These are phyloP conservation scores for Closterium sp. DNA, from an alignment of 139 green algal genomes.

Conservation along the genomic window DNA sequence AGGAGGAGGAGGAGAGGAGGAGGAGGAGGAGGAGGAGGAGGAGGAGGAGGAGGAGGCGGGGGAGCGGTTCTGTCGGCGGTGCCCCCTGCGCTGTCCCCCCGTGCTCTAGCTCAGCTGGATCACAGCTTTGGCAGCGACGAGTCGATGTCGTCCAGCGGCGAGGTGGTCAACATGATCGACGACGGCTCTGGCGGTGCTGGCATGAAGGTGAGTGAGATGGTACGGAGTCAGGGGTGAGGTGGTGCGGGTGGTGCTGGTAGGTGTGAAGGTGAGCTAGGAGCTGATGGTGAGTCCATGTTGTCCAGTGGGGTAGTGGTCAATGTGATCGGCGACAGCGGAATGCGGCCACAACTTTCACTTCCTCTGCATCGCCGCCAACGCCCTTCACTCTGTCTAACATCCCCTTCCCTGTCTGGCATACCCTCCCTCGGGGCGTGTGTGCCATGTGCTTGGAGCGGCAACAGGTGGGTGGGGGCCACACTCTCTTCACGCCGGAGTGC, in stretches of 20 bases:
- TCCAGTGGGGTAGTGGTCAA: too few species aligned
- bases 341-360: too few species aligned
- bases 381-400: slow-evolving; percentile 4
- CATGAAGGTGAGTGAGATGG: too few species aligned
- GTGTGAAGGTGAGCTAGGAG: not conserved
- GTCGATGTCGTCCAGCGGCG: not conserved
- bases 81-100: not conserved
- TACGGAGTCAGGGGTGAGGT: too few species aligned
- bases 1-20: too few species aligned
- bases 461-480: slow-evolving; percentile 12
- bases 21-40: too few species aligned
- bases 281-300: too few species aligned
- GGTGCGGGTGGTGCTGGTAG: not conserved
- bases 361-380: not conserved
- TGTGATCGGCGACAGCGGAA: too few species aligned
- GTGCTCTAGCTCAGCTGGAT: not conserved
- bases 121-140: not conserved
- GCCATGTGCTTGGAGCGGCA: slow-evolving; percentile 38
- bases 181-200: not conserved
- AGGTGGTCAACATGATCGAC: not conserved
- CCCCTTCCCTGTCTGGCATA: not conserved
- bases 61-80: not conserved
- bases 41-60: not conserved
- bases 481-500: slow-evolving; percentile 41
- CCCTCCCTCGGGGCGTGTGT: slow-evolving; percentile 6